Evolutionary conservation across 2,329 filamentous ascomycete species (phyloP), one percentile per base, ranked within the genome.

Genomic region (Knoxdaviesia proteae): DNA sequence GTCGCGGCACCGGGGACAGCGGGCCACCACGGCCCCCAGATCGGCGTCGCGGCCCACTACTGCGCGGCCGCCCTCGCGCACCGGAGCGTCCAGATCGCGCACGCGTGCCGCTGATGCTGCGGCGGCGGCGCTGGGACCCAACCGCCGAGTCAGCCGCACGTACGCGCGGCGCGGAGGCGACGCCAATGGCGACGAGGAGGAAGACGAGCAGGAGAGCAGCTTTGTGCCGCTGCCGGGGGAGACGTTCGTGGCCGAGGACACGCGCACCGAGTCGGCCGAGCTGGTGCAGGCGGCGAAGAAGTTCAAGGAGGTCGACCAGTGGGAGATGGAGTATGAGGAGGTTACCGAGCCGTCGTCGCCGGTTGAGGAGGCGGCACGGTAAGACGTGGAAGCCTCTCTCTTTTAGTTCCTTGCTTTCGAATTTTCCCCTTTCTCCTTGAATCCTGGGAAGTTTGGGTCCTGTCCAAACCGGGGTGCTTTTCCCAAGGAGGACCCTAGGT

Each of bases 231-330:
- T 60, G 31, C 60, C 61, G 4, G 67, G 71, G 35, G 61, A 69
- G 41, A 63, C 61, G 0, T 61, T 65, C 47, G 8, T 54, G 43
- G 32, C 48, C 46, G 49, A 49, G 9, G 45, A 41, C 37, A 41
- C 33, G 9, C 35, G 34, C 5, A 53, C 50, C 5, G 58, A 47
- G 49, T 53, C 66, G 30, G 56, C 67, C 37, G 73, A 76, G 61
- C 59, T 81, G 47, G 71, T 70, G 56, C 61, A 65, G 41, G 71
- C 73, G 36, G 63, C 63, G 7, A 66, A 62, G 53, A 80, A 80
- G 57, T 81, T 81, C 51, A 65, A 70, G 54, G 76, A 80, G 57
- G 77, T 81, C 36, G 77, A 81, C 54, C 62, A 67, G 57, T 81
- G 75, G 74, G 65, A 77, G 57, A 58, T 81, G 47, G 72, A 74